Evolutionary conservation across 371 early-diverging fungal species (phyloP).

Genomic region (Rhizopus delemar): DNA sequence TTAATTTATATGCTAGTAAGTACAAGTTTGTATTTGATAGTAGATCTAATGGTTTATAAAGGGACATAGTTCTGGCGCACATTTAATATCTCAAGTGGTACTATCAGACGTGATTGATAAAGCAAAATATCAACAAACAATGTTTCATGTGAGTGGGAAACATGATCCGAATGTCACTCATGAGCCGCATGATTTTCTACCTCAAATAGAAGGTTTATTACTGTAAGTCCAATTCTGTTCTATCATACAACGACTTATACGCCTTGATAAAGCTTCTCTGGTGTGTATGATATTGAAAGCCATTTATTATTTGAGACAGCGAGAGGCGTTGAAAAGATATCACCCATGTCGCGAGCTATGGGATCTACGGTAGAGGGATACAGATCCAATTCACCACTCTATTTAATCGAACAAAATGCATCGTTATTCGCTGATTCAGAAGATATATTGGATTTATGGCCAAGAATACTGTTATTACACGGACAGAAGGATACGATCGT

Average conservation of each 20-base stretch:
- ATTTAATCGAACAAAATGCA: constrained; percentile 28
- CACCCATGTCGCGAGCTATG: constrained; percentile 74
- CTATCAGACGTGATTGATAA: constrained; percentile 41
- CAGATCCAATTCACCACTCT: constrained; percentile 39
- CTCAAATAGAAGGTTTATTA: constrained; percentile 57
- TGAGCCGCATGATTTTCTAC: constrained; percentile 36
- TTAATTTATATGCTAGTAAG: constrained; percentile 63
- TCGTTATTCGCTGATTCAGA: constrained; percentile 34
- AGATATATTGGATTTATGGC: constrained; percentile 34
- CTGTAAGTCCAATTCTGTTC: constrained; percentile 34
- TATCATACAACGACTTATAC: neutral
- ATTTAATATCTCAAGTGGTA: constrained; percentile 43
- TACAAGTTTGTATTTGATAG: neutral
- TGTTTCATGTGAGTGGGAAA: constrained; percentile 18
- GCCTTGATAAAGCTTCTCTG: constrained; percentile 38
- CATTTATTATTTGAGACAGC: constrained; percentile 65
- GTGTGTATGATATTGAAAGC: constrained; percentile 66
- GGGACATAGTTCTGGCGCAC: constrained; percentile 63
- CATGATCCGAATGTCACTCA: constrained; percentile 23
- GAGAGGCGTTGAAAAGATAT: constrained; percentile 73
- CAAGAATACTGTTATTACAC: constrained; percentile 47
- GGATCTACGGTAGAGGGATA: constrained; percentile 41
- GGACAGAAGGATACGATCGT: constrained; percentile 50
- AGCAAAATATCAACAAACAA: constrained; percentile 19
- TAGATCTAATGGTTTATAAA: constrained; percentile 10